Base-by-base conservation (phyloP, 2,329 filamentous ascomycete genomes). In the Emmonsia crescens region DNA sequence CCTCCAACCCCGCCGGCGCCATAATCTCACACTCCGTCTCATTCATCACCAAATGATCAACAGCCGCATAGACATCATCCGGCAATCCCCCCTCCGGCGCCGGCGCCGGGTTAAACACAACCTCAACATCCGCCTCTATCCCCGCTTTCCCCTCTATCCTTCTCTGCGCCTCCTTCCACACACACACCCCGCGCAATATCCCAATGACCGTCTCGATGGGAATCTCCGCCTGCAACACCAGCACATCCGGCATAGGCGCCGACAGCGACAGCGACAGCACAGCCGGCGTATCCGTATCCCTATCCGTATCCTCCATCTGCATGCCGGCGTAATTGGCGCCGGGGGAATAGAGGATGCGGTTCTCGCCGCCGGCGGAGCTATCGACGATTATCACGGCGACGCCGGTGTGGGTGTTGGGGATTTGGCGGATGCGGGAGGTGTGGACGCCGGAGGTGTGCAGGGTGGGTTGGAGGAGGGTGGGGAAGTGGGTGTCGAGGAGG, bases 91-190 rank as follows among this genome's bases (percentile, higher is more conserved):
- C 81, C 3, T 91, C 91, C 4, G 89, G 88, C 10, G 92, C 92
- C 19, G 92, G 91, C 2, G 92, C 92, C 19, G 92, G 91, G 73
- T 96, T 97, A 65, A 96, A 82, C 57, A 96, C 82, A 1, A 93
- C 87, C 42, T 82, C 79, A 1, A 89, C 78, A 1, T 74, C 72
- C 36, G 74, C 72, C 29, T 72, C 24, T 72, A 36, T 72, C 72
- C 16, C 73, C 74, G 5, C 63, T 63, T 63, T 70, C 69, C 6
- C 73, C 70, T 56, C 44, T 68, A 2, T 33, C 75, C 74, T 36
- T 68, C 68, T 31, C 79, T 82, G 82, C 14, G 80, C 77, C 56
- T 70, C 70, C 65, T 75, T 76, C 60, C 66, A 70, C 21, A 60
- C 59, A 5, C 62, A 66, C 27, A 75, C 64, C 16, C 69, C 70